Evolutionary conservation across 1,284 basidiomycete species (phyloP).

Genomic region (Cryptococcus wingfieldii): DNA sequence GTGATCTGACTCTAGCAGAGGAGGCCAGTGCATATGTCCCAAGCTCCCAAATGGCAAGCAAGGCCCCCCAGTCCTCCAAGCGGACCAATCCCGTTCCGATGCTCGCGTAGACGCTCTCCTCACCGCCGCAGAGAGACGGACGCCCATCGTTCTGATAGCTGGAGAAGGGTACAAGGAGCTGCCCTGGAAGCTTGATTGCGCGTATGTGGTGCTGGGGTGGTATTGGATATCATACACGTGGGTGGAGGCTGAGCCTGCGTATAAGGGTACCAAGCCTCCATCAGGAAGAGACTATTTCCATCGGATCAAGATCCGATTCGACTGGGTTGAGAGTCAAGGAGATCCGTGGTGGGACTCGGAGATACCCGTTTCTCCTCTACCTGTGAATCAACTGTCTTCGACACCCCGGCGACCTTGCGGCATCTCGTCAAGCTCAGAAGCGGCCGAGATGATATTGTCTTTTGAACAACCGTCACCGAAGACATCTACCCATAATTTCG

Average conservation of each 20-base stretch:
- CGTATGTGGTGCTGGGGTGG: constrained; percentile 43
- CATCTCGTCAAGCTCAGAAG: too few species aligned
- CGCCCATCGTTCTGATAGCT: constrained; percentile 37
- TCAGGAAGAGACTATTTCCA: constrained; percentile 24
- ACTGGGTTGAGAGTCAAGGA: constrained; percentile 41
- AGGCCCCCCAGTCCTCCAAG: constrained; percentile 23
- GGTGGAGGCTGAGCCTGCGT: constrained; percentile 38
- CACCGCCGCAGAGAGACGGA: constrained; percentile 17
- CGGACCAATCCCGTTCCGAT: constrained; percentile 33
- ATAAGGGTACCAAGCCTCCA: constrained; percentile 11
- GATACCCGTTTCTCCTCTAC: not conserved
- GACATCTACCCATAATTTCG: too few species aligned
- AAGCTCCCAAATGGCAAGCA: constrained; percentile 5
- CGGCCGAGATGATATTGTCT: too few species aligned
- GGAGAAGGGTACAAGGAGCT: constrained; percentile 36
- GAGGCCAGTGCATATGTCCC: constrained; percentile 28
- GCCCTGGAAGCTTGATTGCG: constrained; percentile 32
- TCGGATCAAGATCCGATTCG: constrained; percentile 43
- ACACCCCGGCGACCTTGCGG: too few species aligned
- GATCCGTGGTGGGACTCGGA: constrained; percentile 35
- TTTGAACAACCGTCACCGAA: too few species aligned
- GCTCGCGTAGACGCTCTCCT: constrained; percentile 36
- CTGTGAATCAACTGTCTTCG: too few species aligned
- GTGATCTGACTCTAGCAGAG: constrained; percentile 10
- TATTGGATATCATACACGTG: constrained; percentile 42